phyloP scores from a whole-genome alignment of 352 stramenopile species.

The Lagenidium sp. region DNA sequence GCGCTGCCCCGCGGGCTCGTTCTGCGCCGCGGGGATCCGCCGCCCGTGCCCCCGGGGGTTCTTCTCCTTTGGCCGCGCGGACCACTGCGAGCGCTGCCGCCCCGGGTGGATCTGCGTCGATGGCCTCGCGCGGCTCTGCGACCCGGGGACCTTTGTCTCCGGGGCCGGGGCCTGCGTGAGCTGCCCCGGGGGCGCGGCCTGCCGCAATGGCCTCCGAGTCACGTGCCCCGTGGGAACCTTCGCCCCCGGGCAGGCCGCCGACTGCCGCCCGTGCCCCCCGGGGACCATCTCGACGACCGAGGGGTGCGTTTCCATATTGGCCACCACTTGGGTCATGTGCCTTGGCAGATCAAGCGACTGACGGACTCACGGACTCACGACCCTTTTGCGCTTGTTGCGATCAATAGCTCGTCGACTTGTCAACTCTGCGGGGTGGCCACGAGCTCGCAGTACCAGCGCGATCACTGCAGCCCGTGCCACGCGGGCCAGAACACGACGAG shows the following conservation, averaged over 20 bases:
- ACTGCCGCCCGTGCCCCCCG: slow-evolving; percentile 48
- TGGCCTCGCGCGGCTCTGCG: slow-evolving; percentile 37
- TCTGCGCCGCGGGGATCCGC: slow-evolving; percentile 46
- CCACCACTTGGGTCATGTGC: background rate
- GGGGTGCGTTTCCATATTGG: slow-evolving; percentile 15
- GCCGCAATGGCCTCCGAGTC: slow-evolving; percentile 43
- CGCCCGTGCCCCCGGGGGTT: slow-evolving; percentile 27
- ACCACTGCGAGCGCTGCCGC: slow-evolving; percentile 38
- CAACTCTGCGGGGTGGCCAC: slow-evolving; percentile 25
- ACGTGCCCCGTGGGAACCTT: slow-evolving; percentile 35
- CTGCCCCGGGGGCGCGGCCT: slow-evolving; percentile 42
- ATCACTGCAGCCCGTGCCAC: slow-evolving; percentile 38
- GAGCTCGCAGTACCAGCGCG: slow-evolving; percentile 46
- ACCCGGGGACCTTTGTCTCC: slow-evolving; percentile 42
- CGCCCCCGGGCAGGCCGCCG: slow-evolving; percentile 23
- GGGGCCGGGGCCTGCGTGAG: slow-evolving; percentile 21
- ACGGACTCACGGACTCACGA: background rate
- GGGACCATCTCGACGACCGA: slow-evolving; percentile 36
- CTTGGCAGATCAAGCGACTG: too few relatives aligned
- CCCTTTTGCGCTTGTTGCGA: too few relatives aligned
- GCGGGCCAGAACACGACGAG: slow-evolving; percentile 28
- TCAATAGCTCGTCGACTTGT: slow-evolving; percentile 32
- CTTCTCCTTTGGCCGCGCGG: slow-evolving; percentile 53
- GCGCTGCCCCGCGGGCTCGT: slow-evolving; percentile 47
- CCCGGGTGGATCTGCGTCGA: slow-evolving; percentile 56